Evolutionary conservation across 1,284 basidiomycete species (phyloP).

Genomic region (Athelia psychrophila): DNA sequence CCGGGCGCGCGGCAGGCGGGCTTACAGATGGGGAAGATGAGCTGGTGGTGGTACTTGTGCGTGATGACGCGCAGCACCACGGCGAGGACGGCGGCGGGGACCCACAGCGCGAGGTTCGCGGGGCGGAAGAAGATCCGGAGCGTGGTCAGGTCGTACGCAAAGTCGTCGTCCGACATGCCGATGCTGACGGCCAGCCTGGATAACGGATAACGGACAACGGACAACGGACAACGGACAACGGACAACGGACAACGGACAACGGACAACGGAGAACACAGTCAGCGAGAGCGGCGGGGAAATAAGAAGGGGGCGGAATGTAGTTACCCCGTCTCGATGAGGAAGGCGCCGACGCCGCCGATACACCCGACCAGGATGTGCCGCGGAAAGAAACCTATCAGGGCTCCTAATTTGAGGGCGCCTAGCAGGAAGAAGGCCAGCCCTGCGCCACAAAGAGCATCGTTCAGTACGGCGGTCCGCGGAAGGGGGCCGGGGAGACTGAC

Average conservation of each 20-base stretch:
- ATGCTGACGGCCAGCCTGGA: constrained; percentile 79
- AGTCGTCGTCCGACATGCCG: constrained; percentile 80
- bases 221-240: too few species aligned
- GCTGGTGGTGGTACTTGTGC: constrained; percentile 78
- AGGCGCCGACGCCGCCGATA: constrained; percentile 95
- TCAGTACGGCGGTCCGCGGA: background rate
- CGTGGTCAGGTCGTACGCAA: constrained; percentile 65
- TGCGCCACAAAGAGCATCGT: constrained; percentile 21
- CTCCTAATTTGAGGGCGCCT: constrained; percentile 83
- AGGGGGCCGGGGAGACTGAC: constrained; percentile 35
- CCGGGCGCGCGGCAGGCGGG: background rate
- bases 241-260: too few species aligned
- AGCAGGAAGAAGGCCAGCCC: constrained; percentile 84
- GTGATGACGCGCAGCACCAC: constrained; percentile 82
- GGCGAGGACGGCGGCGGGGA: constrained; percentile 76
- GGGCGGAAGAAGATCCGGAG: constrained; percentile 60
- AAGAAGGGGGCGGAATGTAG: constrained; percentile 16
- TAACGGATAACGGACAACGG: constrained; percentile 2
- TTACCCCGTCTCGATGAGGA: constrained; percentile 86
- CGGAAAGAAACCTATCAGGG: constrained; percentile 94
- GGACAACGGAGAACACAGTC: background rate
- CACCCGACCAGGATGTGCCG: constrained; percentile 94
- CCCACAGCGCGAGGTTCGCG: constrained; percentile 72
- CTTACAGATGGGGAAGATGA: constrained; percentile 89
- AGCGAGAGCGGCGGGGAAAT: background rate